A percentile compares a stretch with the other conserved stretches of the same genome.
These are phyloP conservation scores for Plasmodium falciparum DNA, from an alignment of 169 alveolate genomes.

Conservation along the genomic window DNA sequence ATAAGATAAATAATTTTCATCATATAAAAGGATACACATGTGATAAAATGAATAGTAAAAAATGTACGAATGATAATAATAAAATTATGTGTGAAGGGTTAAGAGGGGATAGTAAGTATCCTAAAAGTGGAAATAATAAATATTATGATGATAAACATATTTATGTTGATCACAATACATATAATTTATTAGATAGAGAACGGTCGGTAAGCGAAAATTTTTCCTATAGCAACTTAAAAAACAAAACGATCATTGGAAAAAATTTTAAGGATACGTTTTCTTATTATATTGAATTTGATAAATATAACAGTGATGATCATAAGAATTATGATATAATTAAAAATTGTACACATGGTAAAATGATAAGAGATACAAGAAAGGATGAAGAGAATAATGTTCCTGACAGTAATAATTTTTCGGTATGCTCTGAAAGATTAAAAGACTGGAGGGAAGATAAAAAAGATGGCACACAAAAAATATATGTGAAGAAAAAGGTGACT, in stretches of 20 bases:
- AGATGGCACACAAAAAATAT: neutral
- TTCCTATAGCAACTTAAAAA: slow-evolving; percentile 22
- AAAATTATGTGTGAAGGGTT: neutral
- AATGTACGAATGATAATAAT: neutral
- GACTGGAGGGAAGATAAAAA: neutral
- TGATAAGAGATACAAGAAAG: neutral
- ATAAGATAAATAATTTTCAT: slow-evolving; percentile 30
- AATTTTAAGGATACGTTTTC: slow-evolving; percentile 42
- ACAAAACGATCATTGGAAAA: slow-evolving; percentile 74
- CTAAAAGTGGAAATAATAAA: no score
- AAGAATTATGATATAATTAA: slow-evolving; percentile 5
- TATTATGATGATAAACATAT: no score
- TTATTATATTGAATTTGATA: slow-evolving; percentile 72
- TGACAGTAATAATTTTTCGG: no score
- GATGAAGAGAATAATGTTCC: neutral
- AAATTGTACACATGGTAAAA: neutral
- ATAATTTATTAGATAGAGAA: slow-evolving; percentile 9
- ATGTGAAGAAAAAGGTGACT: slow-evolving; percentile 6
- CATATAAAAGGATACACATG: slow-evolving; percentile 21
- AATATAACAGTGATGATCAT: slow-evolving; percentile 12
- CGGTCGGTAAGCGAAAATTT: slow-evolving; percentile 53
- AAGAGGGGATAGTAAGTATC: no score
- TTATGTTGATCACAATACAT: no score
- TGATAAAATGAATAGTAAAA: neutral
- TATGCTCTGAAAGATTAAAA: no score